These are phyloP conservation scores for Phytophthora boehmeriae DNA, from an alignment of 352 stramenopile genomes.

Conservation along the genomic window DNA sequence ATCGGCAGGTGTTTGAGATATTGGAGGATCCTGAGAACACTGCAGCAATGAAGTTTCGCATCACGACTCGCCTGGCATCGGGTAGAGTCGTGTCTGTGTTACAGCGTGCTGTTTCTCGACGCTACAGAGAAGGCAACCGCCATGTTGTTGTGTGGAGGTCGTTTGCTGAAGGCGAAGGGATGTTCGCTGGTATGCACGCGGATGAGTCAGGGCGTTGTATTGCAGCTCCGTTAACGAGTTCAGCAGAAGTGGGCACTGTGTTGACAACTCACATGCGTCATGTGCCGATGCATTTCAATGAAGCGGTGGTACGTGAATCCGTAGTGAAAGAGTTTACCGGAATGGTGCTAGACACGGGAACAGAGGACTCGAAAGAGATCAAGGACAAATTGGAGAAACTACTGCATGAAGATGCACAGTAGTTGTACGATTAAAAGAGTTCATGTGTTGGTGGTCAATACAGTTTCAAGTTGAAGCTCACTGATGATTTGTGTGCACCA, in stretches of 20 bases:
- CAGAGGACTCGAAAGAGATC: not conserved
- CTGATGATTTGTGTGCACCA: too few relatives aligned
- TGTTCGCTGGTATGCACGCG: constrained; percentile 12
- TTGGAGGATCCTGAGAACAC: constrained; percentile 5
- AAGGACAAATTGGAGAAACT: not conserved
- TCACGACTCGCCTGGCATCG: not conserved
- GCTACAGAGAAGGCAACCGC: constrained; percentile 46
- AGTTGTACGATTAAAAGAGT: too few relatives aligned
- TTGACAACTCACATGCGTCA: constrained; percentile 9
- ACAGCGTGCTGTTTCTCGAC: constrained; percentile 28
- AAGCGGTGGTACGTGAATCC: not conserved
- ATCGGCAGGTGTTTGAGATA: not conserved
- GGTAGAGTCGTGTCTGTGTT: not conserved
- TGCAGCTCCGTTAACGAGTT: not conserved
- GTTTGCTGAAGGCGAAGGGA: constrained; percentile 34
- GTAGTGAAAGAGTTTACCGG: constrained; percentile 8
- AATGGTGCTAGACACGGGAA: constrained; percentile 1
- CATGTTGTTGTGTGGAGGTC: constrained; percentile 52
- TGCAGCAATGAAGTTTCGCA: constrained; percentile 10
- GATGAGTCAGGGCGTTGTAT: constrained; percentile 15
- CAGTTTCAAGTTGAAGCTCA: too few relatives aligned
- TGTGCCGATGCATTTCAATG: constrained; percentile 6
- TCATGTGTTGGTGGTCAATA: too few relatives aligned
- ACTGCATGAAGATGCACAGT: not conserved
- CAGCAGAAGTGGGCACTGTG: not conserved